Evolutionary conservation across 805 yeast genomes (phyloP), one percentile per base, ranked within the genome.

Genomic region (Dipodascopsis tothii): DNA sequence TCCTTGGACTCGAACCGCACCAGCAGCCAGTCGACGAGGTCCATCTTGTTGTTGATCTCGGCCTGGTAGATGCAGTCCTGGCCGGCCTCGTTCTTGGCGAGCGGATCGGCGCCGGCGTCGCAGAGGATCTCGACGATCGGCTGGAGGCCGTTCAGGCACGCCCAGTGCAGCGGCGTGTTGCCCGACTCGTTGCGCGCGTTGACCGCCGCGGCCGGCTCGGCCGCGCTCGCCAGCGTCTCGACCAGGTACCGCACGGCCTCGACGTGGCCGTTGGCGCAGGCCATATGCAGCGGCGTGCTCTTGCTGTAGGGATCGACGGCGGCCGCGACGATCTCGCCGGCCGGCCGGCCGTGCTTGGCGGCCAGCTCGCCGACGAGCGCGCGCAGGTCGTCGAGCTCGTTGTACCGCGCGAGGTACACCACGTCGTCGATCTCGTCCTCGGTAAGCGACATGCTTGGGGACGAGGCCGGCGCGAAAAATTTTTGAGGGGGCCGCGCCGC

Each of bases 91-190:
- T 92, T 92, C 63, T 80, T 82, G 30, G 75, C 58, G 56, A 84
- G 83, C 5, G 94, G 88, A 61, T 90, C 95, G 1, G 87, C 94
- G 54, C 75, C 83, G 45, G 76, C 72, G 18, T 83, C 90, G 62
- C 90, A 80, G 35, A 92, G 67, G 9, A 75, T 56, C 60, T 81
- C 65, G 18, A 85, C 90, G 5, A 81, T 68, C 2, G 74, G 79
- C 45, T 85, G 62, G 56, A 87, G 87, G 1, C 96, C 97, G 57
- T 84, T 87, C 52, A 78, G 74, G 0, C 94, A 74, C 0, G 97
- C 96, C 99, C 99, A 92, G 62, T 92, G 97, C 51, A 92, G 70
- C 1, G 97, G 83, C 0, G 98, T 88, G 62, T 92, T 92, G 1
- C 97, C 98, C 18, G 82, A 77, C 39, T 77, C 82, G 60, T 92